Evolutionary conservation across 2,329 filamentous ascomycete species (phyloP), one percentile per base, ranked within the genome.

Genomic region (Hypoxylon sp.): DNA sequence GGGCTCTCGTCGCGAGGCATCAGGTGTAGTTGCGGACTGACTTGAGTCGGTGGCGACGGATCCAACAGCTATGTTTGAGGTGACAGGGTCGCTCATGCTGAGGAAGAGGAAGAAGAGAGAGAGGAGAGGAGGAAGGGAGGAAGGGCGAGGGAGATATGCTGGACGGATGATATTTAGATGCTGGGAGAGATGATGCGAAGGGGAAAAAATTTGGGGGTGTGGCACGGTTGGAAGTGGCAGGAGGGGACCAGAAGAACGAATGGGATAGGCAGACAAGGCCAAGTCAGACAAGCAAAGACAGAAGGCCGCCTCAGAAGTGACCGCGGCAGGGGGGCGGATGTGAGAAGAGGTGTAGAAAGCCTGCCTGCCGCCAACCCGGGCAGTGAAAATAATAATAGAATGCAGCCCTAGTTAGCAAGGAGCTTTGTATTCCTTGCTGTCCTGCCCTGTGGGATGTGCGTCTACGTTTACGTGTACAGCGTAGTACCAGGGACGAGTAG

Each of bases 1-100:
- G 84, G 84, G 75, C 82, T 85, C 78, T 84, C 80, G 76, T 85
- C 82, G 75, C 83, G 82, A 79, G 82, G 81, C 83, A 86, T 86
- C 78, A 76, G 82, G 77, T 69, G 70, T 67, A 64, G 69, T 67
- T 59, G 73, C 67, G 58, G 71, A 65, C 55, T 70, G 67, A 64
- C 65, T 62, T 60, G 72, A 64, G 63, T 72, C 70, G 63, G 70
- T 67, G 63, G 75, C 70, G 69, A 73, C 71, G 62, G 69, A 66
- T 60, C 72, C 68, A 69, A 70, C 72, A 70, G 68, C 70, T 67
- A 67, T 73, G 67, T 72, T 68, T 67, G 69, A 70, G 64, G 58
- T 63, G 64, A 67, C 59, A 64, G 70, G 69, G 65, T 69, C 67
- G 67, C 67, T 74, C 73, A 74, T 74, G 70, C 64, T 73, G 73